These are phyloP conservation scores for Thalia dealbata DNA, from an alignment of 176 grass and related monocot genomes.

Conservation along the genomic window DNA sequence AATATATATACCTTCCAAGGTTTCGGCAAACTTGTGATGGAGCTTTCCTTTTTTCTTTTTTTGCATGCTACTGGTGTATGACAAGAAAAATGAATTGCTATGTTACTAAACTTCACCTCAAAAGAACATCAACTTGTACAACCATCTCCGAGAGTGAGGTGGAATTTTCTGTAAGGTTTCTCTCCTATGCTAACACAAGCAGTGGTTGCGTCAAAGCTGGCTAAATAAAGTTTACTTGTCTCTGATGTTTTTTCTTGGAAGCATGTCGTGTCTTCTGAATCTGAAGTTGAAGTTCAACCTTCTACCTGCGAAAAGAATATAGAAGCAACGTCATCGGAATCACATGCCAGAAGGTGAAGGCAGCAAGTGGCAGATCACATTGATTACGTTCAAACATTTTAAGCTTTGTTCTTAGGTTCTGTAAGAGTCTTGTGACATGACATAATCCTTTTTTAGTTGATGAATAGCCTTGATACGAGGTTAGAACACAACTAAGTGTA, in stretches of 20 bases:
- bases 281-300: slow-evolving; percentile 29
- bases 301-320: slow-evolving; percentile 19
- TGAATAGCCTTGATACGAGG: too few species aligned
- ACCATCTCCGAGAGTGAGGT: background rate
- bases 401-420: too few species aligned
- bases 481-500: too few species aligned
- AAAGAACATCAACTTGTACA: background rate
- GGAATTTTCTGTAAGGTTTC: background rate
- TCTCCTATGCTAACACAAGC: background rate
- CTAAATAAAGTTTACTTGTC: slow-evolving; percentile 24
- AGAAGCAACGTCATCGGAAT: background rate
- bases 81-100: background rate
- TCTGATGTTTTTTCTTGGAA: slow-evolving; percentile 27
- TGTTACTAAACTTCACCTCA: background rate
- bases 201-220: background rate
- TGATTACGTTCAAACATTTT: too few species aligned
- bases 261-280: slow-evolving; percentile 30
- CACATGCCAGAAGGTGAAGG: background rate
- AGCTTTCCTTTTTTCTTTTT: background rate
- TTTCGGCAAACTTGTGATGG: too few species aligned
- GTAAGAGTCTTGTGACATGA: too few species aligned
- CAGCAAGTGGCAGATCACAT: background rate
- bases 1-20: too few species aligned
- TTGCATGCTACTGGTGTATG: background rate
- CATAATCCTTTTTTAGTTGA: too few species aligned